These are phyloP conservation scores for Termitomyces sp. DNA, from an alignment of 768 basidiomycete species.

Conservation along the genomic window DNA sequence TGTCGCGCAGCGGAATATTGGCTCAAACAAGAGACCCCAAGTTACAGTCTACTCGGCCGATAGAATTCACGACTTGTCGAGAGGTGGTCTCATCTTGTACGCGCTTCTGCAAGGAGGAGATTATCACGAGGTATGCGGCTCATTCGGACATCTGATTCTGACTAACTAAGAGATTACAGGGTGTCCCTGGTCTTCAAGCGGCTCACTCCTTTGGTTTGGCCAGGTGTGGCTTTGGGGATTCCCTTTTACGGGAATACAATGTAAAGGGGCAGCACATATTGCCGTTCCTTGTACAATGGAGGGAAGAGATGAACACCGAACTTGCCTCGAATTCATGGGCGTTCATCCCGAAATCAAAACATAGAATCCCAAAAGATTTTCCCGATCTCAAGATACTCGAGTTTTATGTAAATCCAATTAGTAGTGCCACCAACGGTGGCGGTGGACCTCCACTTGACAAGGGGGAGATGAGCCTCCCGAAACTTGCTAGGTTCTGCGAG, in stretches of 20 bases:
- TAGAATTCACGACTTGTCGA: constrained; percentile 41
- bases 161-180: not conserved
- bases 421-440: constrained; percentile 25
- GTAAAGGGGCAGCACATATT: constrained; percentile 31
- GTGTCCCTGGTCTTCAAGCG: constrained; percentile 42
- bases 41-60: constrained; percentile 4
- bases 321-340: constrained; percentile 44
- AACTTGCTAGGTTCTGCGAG: constrained; percentile 56
- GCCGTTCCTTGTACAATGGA: constrained; percentile 46
- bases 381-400: constrained; percentile 50
- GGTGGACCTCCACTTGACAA: constrained; percentile 21
- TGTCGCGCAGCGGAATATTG: constrained; percentile 13
- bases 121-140: constrained; percentile 33
- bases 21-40: not conserved
- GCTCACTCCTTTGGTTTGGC: constrained; percentile 57
- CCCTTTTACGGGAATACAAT: constrained; percentile 28
- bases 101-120: constrained; percentile 69
- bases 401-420: constrained; percentile 39
- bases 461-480: constrained; percentile 41
- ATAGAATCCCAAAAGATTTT: constrained; percentile 40
- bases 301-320: constrained; percentile 37
- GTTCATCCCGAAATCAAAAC: constrained; percentile 27
- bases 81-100: constrained; percentile 53
- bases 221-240: constrained; percentile 55
- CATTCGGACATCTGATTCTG: constrained; percentile 1